Conservation (phyloP, 768 basidiomycete species). For the Podaxis carcinomalis region DNA sequence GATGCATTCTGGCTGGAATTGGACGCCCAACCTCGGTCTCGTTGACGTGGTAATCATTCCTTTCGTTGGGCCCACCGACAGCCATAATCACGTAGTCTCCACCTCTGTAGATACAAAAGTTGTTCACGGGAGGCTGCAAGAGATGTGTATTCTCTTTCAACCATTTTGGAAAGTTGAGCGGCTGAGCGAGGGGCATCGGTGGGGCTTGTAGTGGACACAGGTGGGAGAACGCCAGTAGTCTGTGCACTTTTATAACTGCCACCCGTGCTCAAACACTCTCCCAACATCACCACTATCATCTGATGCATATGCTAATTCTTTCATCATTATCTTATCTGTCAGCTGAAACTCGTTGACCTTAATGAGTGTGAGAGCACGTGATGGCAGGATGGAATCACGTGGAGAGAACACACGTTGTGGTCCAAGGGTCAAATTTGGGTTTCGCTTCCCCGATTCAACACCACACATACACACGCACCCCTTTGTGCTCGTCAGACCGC, state of each 20-base stretch:
- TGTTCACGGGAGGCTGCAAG: constrained; percentile 90
- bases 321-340: neutral
- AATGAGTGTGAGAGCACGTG: neutral
- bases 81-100: constrained; percentile 93
- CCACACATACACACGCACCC: neutral
- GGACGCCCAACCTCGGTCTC: constrained; percentile 71
- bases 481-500: neutral
- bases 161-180: constrained; percentile 91
- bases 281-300: neutral
- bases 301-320: neutral
- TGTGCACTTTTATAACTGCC: neutral
- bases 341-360: neutral
- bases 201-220: neutral
- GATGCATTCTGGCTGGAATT: neutral
- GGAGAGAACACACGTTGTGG: constrained; percentile 4
- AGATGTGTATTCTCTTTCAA: constrained; percentile 74
- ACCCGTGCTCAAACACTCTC: no score
- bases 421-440: constrained; percentile 3
- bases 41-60: constrained; percentile 94
- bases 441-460: neutral
- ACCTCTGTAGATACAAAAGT: constrained; percentile 80
- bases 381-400: neutral
- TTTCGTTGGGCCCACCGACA: constrained; percentile 91
- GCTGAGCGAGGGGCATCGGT: constrained; percentile 68
- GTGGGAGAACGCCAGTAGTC: neutral